Evolutionary conservation across 2,329 filamentous ascomycete species (phyloP).

Genomic region (Leptographium wingfieldii): DNA sequence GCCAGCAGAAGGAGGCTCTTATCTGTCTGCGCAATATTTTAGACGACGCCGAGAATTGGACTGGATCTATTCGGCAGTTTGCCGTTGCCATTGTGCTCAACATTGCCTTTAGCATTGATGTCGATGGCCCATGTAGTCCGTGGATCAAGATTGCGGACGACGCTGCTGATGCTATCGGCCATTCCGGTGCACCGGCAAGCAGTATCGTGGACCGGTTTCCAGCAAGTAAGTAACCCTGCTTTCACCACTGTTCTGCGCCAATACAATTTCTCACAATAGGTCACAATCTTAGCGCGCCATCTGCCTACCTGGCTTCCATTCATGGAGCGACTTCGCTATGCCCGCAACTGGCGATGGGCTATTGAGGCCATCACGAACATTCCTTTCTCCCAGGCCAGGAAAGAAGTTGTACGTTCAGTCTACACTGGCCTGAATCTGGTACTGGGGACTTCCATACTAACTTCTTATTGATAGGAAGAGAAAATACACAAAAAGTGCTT

Average conservation of each 20-base stretch:
- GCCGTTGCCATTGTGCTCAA: slow-evolving; percentile 16
- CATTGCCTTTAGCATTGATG: slow-evolving; percentile 15
- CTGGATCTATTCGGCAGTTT: slow-evolving; percentile 9
- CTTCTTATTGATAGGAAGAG: neutral
- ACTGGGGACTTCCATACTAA: neutral
- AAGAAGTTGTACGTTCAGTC: neutral
- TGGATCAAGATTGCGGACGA: slow-evolving; percentile 14
- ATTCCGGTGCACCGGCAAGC: slow-evolving; percentile 6
- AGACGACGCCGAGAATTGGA: neutral
- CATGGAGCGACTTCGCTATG: slow-evolving; percentile 1
- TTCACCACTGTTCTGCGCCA: neutral
- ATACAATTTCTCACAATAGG: neutral
- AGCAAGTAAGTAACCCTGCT: neutral
- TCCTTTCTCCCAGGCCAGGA: slow-evolving; percentile 13
- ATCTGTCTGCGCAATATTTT: slow-evolving; percentile 1
- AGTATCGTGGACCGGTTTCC: slow-evolving; percentile 8
- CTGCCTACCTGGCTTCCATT: slow-evolving; percentile 6
- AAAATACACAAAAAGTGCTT: slow-evolving; percentile 1
- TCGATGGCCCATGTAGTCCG: slow-evolving; percentile 13
- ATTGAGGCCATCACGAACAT: slow-evolving; percentile 14
- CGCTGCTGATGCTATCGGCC: slow-evolving; percentile 5
- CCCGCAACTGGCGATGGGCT: neutral
- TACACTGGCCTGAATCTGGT: neutral
- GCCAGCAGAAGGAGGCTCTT: slow-evolving; percentile 13
- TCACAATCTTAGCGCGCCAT: neutral